Conservation (phyloP, 495 filamentous ascomycete species). For the Aspergillus ellipticus region DNA sequence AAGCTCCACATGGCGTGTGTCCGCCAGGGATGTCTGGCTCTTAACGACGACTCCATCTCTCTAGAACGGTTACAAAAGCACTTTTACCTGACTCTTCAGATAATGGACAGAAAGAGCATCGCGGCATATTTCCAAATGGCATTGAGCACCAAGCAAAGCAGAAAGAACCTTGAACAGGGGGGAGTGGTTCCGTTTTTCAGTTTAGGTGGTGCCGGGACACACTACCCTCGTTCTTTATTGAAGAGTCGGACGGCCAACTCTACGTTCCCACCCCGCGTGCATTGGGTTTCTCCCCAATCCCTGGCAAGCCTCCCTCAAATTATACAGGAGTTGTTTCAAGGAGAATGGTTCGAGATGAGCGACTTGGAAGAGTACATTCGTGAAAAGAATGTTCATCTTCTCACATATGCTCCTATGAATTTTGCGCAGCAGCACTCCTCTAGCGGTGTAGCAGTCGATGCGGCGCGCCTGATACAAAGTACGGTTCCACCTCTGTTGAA, state of each 20-base stretch:
- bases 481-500: neutral
- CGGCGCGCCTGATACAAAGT: slow-evolving; percentile 21
- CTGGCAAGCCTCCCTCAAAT: slow-evolving; percentile 17
- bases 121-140: slow-evolving; percentile 38
- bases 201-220: slow-evolving; percentile 64
- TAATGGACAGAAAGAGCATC: slow-evolving; percentile 50
- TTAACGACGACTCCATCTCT: slow-evolving; percentile 49
- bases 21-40: slow-evolving; percentile 56
- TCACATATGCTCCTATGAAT: slow-evolving; percentile 4
- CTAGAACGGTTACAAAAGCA: slow-evolving; percentile 48
- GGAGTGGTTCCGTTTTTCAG: slow-evolving; percentile 56
- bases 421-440: neutral
- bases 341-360: slow-evolving; percentile 70
- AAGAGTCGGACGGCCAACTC: slow-evolving; percentile 22
- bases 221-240: slow-evolving; percentile 39
- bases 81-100: slow-evolving; percentile 63
- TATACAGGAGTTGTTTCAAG: slow-evolving; percentile 46
- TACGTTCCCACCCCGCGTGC: slow-evolving; percentile 21
- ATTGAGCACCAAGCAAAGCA: slow-evolving; percentile 17
- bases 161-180: slow-evolving; percentile 49
- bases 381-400: slow-evolving; percentile 20
- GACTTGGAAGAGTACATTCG: slow-evolving; percentile 68
- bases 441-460: slow-evolving; percentile 12
- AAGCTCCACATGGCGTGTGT: slow-evolving; percentile 60
- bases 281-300: slow-evolving; percentile 25